Evolutionary conservation across 768 basidiomycete genomes (phyloP).

Genomic region (Hygrocybe punicea): DNA sequence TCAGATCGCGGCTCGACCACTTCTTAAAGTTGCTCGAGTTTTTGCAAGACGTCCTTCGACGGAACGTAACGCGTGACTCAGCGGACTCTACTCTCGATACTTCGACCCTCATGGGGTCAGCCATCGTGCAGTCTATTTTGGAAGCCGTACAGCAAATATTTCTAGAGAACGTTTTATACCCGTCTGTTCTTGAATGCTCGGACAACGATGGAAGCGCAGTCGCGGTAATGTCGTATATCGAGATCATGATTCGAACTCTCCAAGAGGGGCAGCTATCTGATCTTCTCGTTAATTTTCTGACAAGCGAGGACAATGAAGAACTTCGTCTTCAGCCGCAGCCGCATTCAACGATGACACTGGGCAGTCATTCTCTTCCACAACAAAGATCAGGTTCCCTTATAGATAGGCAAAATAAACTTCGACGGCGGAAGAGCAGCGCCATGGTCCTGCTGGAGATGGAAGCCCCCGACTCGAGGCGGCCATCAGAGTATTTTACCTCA

Average conservation of each 20-base stretch:
- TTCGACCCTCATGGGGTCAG: conserved; percentile 66
- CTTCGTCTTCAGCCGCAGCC: conserved; percentile 41
- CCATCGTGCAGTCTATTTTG: conserved; percentile 80
- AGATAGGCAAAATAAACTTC: conserved; percentile 46
- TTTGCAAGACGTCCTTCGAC: conserved; percentile 79
- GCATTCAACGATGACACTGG: conserved; percentile 46
- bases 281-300: conserved; percentile 71
- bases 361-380: conserved; percentile 34
- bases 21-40: conserved; percentile 91
- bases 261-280: conserved; percentile 64
- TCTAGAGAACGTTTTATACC: conserved; percentile 89
- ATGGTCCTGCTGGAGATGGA: conserved; percentile 89
- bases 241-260: conserved; percentile 78
- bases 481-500: conserved; percentile 80
- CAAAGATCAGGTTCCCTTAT: conserved; percentile 28
- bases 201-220: conserved; percentile 92
- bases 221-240: conserved; percentile 93
- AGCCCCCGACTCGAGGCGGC: conserved; percentile 65
- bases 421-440: conserved; percentile 78
- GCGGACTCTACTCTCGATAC: conserved; percentile 40
- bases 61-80: conserved; percentile 51
- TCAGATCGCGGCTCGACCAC: conserved; percentile 77
- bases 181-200: conserved; percentile 90
- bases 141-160: conserved; percentile 82
- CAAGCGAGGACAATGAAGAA: conserved; percentile 81